phyloP scores from a whole-genome alignment of 176 grass and related monocot species.

The Carex cristatella region DNA sequence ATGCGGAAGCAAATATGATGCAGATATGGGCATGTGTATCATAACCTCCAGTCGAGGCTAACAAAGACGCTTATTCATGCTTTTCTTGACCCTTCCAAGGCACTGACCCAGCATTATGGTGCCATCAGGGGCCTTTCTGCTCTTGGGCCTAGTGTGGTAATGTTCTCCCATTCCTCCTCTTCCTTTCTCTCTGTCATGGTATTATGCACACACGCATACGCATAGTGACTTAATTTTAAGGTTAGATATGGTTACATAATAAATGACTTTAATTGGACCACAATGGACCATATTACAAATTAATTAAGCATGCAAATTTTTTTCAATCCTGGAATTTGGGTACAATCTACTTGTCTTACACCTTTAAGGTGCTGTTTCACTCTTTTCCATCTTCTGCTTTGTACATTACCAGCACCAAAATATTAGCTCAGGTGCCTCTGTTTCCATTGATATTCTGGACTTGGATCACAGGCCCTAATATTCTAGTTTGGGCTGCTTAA shows the following conservation, averaged over 20 bases:
- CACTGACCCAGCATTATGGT: slow-evolving; percentile 95
- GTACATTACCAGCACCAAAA: too few species aligned
- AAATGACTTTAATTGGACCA: neutral
- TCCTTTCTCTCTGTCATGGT: neutral
- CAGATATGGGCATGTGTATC: slow-evolving; percentile 87
- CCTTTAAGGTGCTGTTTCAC: too few species aligned
- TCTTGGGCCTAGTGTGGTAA: slow-evolving; percentile 64
- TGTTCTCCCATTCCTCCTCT: slow-evolving; percentile 1
- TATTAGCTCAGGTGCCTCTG: too few species aligned
- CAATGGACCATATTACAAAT: too few species aligned
- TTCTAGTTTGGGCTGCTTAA: neutral
- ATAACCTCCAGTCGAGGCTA: slow-evolving; percentile 69
- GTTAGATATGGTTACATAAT: neutral
- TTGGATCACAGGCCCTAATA: neutral
- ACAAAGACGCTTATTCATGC: slow-evolving; percentile 67
- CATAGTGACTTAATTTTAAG: neutral
- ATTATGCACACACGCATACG: neutral
- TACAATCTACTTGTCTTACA: too few species aligned
- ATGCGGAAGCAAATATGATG: neutral
- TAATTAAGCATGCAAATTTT: too few species aligned
- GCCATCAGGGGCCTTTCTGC: slow-evolving; percentile 88
- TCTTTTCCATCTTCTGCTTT: too few species aligned
- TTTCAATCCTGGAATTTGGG: too few species aligned
- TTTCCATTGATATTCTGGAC: neutral
- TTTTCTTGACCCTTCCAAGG: slow-evolving; percentile 85